phyloP scores from a whole-genome alignment of 495 filamentous ascomycete genomes.

The Aspergillus sparsus region DNA sequence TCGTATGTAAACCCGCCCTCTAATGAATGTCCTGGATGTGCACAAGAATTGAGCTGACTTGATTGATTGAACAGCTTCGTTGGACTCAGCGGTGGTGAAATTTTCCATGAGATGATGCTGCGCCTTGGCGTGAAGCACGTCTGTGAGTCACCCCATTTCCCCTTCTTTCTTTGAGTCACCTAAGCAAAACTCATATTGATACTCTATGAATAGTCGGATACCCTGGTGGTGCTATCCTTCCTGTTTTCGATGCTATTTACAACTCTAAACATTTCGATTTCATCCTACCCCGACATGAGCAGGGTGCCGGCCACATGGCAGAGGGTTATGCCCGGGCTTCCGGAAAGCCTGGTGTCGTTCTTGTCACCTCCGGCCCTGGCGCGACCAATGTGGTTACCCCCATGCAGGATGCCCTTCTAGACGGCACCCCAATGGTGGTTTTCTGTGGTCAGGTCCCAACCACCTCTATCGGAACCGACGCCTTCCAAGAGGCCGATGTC shows the following conservation, averaged over 20 bases:
- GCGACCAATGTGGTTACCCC: conserved; percentile 64
- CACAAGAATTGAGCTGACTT: conserved; percentile 15
- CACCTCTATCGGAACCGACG: conserved; percentile 57
- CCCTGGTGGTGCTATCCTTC: conserved; percentile 51
- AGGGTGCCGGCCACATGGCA: conserved; percentile 68
- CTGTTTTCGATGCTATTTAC: conserved; percentile 64
- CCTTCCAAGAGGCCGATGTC: conserved; percentile 67
- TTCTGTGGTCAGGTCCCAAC: conserved; percentile 63
- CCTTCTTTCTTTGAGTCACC: conserved; percentile 5
- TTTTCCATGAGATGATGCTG: conserved; percentile 99
- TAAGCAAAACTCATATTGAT: conserved; percentile 8
- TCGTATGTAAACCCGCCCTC: conserved; percentile 43
- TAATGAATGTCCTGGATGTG: not conserved
- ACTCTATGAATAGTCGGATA: conserved; percentile 38
- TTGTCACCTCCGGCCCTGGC: conserved; percentile 66
- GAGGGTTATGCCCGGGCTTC: conserved; percentile 63
- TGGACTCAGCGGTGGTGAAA: conserved; percentile 91
- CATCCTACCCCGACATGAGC: conserved; percentile 62
- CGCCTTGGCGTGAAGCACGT: conserved; percentile 88
- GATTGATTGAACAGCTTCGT: conserved; percentile 65
- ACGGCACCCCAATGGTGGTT: conserved; percentile 64
- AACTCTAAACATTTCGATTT: conserved; percentile 63
- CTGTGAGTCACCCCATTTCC: conserved; percentile 59
- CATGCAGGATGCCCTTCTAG: conserved; percentile 62
- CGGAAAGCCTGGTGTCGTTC: conserved; percentile 60